Conservation (phyloP, 1,139 yeast genomes). For the Sugiyamaella pinicola region DNA sequence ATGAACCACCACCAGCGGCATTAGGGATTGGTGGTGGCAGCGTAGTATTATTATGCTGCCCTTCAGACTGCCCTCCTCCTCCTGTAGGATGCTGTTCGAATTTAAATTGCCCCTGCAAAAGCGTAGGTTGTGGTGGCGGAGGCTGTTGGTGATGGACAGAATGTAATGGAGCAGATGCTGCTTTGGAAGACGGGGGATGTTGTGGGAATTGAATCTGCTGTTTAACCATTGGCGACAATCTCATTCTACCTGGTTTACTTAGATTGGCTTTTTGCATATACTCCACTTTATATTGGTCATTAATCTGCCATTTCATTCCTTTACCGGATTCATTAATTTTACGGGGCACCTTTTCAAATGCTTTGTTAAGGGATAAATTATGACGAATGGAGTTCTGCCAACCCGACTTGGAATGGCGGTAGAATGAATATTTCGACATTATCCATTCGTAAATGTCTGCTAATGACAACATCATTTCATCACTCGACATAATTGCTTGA, state of each 20-base stretch:
- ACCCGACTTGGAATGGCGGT: slow-evolving; percentile 91
- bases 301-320: slow-evolving; percentile 99
- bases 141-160: slow-evolving; percentile 27
- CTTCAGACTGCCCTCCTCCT: too few species aligned
- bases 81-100: neutral
- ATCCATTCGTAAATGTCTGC: slow-evolving; percentile 94
- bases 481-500: slow-evolving; percentile 87
- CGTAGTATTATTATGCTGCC: neutral
- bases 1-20: neutral
- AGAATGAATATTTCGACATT: slow-evolving; percentile 82
- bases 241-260: slow-evolving; percentile 18
- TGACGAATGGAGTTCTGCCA: slow-evolving; percentile 91
- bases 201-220: slow-evolving; percentile 19
- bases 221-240: slow-evolving; percentile 11
- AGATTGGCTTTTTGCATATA: slow-evolving; percentile 70
- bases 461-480: slow-evolving; percentile 84
- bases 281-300: slow-evolving; percentile 80
- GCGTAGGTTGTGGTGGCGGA: slow-evolving; percentile 4
- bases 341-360: slow-evolving; percentile 93
- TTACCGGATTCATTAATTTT: slow-evolving; percentile 96
- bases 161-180: slow-evolving; percentile 14
- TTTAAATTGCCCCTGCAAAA: neutral
- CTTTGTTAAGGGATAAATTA: slow-evolving; percentile 76
- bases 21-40: slow-evolving; percentile 10
- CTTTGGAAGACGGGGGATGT: neutral